Evolutionary conservation across 352 stramenopile species (phyloP).

Genomic region (Phytopythium cucurbitacearum): DNA sequence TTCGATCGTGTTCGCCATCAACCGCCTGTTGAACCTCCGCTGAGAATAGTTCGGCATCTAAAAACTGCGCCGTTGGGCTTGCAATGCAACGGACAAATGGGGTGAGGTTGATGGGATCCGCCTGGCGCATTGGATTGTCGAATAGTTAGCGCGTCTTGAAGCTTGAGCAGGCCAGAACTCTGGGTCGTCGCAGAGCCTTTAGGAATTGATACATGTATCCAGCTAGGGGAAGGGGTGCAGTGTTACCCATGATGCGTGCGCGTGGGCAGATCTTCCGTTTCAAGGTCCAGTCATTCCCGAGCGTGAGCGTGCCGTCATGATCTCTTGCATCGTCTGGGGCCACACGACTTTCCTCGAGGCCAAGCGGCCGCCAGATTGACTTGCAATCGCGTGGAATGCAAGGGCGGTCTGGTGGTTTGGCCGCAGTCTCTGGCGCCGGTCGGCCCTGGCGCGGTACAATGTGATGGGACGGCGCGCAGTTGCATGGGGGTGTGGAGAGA

Average conservation of each 20-base stretch:
- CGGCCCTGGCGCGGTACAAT: not conserved
- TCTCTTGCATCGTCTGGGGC: too few species aligned
- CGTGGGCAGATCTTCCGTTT: conserved; percentile 4
- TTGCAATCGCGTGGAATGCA: conserved; percentile 8
- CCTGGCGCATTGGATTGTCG: not conserved
- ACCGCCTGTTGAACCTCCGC: too few species aligned
- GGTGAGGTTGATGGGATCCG: not conserved
- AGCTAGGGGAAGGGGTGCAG: not conserved
- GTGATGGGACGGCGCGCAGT: too few species aligned
- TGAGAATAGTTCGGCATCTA: too few species aligned
- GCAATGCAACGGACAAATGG: too few species aligned
- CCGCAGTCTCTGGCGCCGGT: not conserved
- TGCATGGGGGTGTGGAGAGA: too few species aligned
- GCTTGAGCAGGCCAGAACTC: not conserved
- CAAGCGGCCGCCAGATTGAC: not conserved
- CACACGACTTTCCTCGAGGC: not conserved
- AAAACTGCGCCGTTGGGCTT: too few species aligned
- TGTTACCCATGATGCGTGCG: conserved; percentile 1
- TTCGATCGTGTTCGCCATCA: too few species aligned
- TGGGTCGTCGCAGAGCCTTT: not conserved
- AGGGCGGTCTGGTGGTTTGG: not conserved
- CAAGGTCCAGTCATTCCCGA: not conserved
- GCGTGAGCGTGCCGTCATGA: too few species aligned
- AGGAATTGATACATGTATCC: conserved; percentile 7
- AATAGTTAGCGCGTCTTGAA: not conserved